Percentiles rank a stretch among this genome's conserved stretches.
Conservation (phyloP, 768 basidiomycete species). For the Leucosporidium yakuticum region DNA sequence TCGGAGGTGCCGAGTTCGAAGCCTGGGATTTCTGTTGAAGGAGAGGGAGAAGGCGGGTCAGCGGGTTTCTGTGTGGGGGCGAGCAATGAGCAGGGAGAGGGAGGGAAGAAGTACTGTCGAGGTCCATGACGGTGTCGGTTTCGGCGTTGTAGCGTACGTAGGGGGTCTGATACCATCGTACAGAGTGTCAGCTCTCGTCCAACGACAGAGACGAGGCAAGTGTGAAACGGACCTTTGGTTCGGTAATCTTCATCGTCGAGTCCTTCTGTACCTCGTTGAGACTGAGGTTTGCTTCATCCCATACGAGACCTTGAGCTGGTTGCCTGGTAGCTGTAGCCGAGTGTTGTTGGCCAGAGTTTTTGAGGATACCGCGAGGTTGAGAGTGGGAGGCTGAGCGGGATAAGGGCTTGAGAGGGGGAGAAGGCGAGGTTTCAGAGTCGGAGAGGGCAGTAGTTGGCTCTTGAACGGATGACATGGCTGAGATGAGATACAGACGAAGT, state of each 20-base stretch:
- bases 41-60: neutral
- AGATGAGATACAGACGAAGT: too few species aligned
- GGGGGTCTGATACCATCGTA: constrained; percentile 32
- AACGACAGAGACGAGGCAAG: too few species aligned
- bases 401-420: too few species aligned
- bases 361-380: constrained; percentile 36
- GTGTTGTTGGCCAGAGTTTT: constrained; percentile 2
- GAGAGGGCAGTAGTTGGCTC: too few species aligned
- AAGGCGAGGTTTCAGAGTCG: too few species aligned
- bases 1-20: constrained; percentile 36
- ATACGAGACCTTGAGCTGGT: constrained; percentile 13
- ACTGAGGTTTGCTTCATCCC: constrained; percentile 37
- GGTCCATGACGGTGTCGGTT: constrained; percentile 39
- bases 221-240: constrained; percentile 29
- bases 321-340: too few species aligned
- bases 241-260: constrained; percentile 38
- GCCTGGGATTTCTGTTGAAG: constrained; percentile 36
- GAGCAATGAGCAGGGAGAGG: neutral
- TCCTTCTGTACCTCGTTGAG: constrained; percentile 37
- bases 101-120: constrained; percentile 30
- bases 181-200: too few species aligned
- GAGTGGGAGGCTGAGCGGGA: too few species aligned
- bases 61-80: neutral
- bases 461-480: too few species aligned
- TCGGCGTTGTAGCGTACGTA: constrained; percentile 41